phyloP scores from a whole-genome alignment of 2,329 filamentous ascomycete genomes.

The Drechslerella coelobrocha region DNA sequence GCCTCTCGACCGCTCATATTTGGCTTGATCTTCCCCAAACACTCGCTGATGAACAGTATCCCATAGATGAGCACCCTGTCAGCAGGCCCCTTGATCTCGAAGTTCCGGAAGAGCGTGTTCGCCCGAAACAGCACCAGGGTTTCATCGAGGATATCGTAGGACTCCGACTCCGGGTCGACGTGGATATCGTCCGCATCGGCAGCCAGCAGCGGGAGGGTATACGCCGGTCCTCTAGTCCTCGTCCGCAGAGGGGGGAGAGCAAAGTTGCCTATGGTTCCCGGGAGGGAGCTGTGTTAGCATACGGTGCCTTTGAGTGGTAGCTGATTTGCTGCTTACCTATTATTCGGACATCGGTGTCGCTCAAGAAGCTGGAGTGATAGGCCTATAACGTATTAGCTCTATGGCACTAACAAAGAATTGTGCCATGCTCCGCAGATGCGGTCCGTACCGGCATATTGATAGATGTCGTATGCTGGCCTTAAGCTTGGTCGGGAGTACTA shows the following conservation, averaged over 20 bases:
- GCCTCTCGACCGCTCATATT: slow-evolving; percentile 70
- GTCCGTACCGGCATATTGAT: slow-evolving; percentile 41
- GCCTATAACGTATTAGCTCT: slow-evolving; percentile 46
- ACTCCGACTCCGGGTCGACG: slow-evolving; percentile 82
- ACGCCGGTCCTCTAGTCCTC: slow-evolving; percentile 91
- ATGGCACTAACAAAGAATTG: neutral
- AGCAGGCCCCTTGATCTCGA: slow-evolving; percentile 95
- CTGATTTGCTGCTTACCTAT: slow-evolving; percentile 51
- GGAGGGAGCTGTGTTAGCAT: neutral
- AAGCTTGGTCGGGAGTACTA: neutral
- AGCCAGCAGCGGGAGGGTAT: slow-evolving; percentile 74
- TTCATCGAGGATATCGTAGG: slow-evolving; percentile 96
- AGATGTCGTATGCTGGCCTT: slow-evolving; percentile 5
- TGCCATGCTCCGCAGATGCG: neutral
- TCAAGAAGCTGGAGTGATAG: slow-evolving; percentile 55
- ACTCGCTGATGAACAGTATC: slow-evolving; percentile 92
- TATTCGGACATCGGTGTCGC: slow-evolving; percentile 55
- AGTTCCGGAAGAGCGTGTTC: slow-evolving; percentile 99
- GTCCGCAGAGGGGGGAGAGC: slow-evolving; percentile 93
- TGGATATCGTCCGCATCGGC: slow-evolving; percentile 63
- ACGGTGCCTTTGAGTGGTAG: neutral
- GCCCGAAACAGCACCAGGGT: slow-evolving; percentile 90
- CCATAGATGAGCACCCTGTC: slow-evolving; percentile 96
- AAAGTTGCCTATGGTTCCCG: slow-evolving; percentile 77
- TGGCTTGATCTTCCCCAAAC: slow-evolving; percentile 84